These are phyloP conservation scores for Talaromyces amestolkiae DNA, from an alignment of 2,329 filamentous ascomycete species.

Conservation along the genomic window DNA sequence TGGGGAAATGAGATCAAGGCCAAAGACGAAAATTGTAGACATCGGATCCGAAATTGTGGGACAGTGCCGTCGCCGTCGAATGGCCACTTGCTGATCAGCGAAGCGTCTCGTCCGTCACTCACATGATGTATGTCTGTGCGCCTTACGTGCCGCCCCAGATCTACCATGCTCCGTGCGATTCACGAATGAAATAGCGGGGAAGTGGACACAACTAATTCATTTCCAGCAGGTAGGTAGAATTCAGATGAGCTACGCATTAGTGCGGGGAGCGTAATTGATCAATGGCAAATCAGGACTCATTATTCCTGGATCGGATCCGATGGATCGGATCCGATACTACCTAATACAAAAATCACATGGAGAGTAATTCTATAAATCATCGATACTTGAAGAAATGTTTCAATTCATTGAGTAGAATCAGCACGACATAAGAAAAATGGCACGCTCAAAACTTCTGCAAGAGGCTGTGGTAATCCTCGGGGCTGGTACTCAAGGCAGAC, in stretches of 20 bases:
- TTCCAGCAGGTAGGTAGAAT: neutral
- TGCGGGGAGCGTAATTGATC: neutral
- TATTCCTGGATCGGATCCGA: neutral
- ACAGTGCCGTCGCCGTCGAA: neutral
- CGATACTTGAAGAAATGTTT: neutral
- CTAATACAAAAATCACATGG: neutral
- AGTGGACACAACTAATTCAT: neutral
- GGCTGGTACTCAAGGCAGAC: slow-evolving; percentile 36
- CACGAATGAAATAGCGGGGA: neutral
- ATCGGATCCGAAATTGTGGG: slow-evolving; percentile 1
- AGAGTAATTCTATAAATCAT: neutral
- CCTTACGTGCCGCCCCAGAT: neutral
- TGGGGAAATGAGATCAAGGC: neutral
- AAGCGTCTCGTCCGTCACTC: neutral
- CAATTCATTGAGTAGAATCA: neutral
- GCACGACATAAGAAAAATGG: neutral
- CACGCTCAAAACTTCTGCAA: neutral
- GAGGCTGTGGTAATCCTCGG: slow-evolving; percentile 25
- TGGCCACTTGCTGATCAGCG: neutral
- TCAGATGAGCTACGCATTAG: neutral
- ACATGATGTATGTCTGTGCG: neutral
- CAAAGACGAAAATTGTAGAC: neutral
- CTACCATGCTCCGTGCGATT: neutral
- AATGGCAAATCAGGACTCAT: neutral
- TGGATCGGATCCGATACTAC: neutral